A percentile compares a stretch with the other conserved stretches of the same genome.
Evolutionary conservation across 371 early-diverging fungal genomes (phyloP).

Genomic region (Rhizopus sp.): DNA sequence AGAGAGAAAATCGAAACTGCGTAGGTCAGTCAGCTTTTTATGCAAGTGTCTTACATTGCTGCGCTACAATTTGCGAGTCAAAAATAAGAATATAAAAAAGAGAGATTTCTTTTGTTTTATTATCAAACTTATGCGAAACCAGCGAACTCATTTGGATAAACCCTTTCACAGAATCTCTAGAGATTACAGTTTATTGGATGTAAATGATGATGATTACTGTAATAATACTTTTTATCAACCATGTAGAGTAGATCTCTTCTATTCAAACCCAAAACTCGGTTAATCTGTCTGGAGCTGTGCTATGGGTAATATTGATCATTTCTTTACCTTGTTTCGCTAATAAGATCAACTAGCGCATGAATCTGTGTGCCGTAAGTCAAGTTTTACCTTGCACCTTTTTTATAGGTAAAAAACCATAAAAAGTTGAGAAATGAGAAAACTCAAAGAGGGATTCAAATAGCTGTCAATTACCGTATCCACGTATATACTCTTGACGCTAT

Average conservation of each 20-base stretch:
- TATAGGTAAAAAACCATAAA: conserved; percentile 29
- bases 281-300: conserved; percentile 14
- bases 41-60: no score
- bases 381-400: conserved; percentile 40
- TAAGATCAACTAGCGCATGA: conserved; percentile 38
- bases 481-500: conserved; percentile 28
- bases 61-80: no score
- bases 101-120: no score
- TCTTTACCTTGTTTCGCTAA: neutral
- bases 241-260: conserved; percentile 12
- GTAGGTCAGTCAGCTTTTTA: no score
- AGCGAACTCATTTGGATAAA: conserved; percentile 13
- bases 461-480: conserved; percentile 31
- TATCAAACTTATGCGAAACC: neutral
- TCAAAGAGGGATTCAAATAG: conserved; percentile 10
- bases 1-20: no score
- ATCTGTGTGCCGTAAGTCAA: conserved; percentile 44
- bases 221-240: neutral
- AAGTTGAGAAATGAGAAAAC: neutral
- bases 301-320: conserved; percentile 18
- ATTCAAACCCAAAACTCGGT: conserved; percentile 18
- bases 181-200: conserved; percentile 28
- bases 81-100: no score
- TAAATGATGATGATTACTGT: neutral
- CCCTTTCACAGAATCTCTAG: conserved; percentile 25